These are phyloP conservation scores for Diaporthe australafricana DNA, from an alignment of 2,329 filamentous ascomycete genomes.

Conservation along the genomic window DNA sequence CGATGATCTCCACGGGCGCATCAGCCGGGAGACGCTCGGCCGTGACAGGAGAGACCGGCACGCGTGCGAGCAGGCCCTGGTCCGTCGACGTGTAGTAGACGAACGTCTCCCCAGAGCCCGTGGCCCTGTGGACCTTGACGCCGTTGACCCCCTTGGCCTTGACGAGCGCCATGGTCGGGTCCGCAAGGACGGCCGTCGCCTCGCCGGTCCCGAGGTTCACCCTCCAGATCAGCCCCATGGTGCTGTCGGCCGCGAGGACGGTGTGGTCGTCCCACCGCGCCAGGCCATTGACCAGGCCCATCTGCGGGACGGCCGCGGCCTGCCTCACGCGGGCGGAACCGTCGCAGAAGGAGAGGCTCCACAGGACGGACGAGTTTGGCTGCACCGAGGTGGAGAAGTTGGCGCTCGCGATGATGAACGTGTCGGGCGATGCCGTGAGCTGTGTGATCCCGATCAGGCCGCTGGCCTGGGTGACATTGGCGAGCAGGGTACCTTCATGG, in stretches of 20 bases:
- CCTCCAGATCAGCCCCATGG: background rate
- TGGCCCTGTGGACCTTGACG: conserved; percentile 8
- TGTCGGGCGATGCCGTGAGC: background rate
- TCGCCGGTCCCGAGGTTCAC: background rate
- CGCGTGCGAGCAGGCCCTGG: conserved; percentile 10
- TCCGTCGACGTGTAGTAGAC: conserved; percentile 29
- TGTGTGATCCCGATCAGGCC: conserved; percentile 21
- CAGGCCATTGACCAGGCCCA: conserved; percentile 15
- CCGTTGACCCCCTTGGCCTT: background rate
- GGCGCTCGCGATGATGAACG: conserved; percentile 1
- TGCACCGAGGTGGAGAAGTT: conserved; percentile 16
- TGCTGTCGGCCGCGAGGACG: conserved; percentile 19
- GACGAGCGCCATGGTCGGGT: conserved; percentile 17
- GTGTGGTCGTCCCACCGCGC: background rate
- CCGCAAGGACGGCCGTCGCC: background rate
- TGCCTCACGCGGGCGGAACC: background rate
- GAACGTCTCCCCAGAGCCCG: background rate
- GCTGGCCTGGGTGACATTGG: background rate
- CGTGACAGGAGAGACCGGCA: conserved; percentile 9
- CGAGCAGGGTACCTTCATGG: background rate
- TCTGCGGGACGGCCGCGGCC: conserved; percentile 6
- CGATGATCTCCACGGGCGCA: conserved; percentile 7
- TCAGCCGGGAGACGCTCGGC: background rate
- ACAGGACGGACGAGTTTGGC: conserved; percentile 12
- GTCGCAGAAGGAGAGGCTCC: background rate